Evolutionary conservation across 768 basidiomycete species (phyloP).

Genomic region (Exsudoporus frostii): DNA sequence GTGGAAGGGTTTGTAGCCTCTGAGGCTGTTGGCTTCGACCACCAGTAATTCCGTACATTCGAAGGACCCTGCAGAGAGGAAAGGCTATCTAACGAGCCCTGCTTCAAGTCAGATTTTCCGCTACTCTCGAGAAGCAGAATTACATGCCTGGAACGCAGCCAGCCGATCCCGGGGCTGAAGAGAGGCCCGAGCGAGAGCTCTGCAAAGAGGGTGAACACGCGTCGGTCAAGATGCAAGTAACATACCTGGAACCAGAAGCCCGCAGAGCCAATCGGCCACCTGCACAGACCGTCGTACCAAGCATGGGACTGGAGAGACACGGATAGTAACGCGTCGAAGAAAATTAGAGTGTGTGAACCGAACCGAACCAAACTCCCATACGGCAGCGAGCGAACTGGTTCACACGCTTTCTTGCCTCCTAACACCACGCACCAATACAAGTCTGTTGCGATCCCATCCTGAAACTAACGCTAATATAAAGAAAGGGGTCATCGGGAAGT

Average conservation of each 20-base stretch:
- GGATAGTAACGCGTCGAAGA: background rate
- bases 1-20: background rate
- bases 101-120: constrained; percentile 1
- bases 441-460: constrained; percentile 9
- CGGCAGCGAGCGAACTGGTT: constrained; percentile 15
- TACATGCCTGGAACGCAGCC: constrained; percentile 20
- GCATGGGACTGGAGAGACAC: constrained; percentile 12
- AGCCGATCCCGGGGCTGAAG: constrained; percentile 9
- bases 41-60: constrained; percentile 31
- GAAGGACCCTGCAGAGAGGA: constrained; percentile 10
- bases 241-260: constrained; percentile 21
- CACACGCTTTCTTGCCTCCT: constrained; percentile 9
- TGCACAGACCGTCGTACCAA: constrained; percentile 19
- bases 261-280: constrained; percentile 26
- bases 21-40: constrained; percentile 24
- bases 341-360: constrained; percentile 3
- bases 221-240: background rate
- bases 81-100: background rate
- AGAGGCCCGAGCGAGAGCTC: constrained; percentile 11
- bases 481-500: constrained; percentile 43
- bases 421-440: constrained; percentile 24
- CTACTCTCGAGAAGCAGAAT: background rate
- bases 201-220: constrained; percentile 16
- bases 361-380: constrained; percentile 10
- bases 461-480: background rate